These are phyloP conservation scores for Coriaria nepalensis DNA, from an alignment of 306 rosid genomes.

Conservation along the genomic window DNA sequence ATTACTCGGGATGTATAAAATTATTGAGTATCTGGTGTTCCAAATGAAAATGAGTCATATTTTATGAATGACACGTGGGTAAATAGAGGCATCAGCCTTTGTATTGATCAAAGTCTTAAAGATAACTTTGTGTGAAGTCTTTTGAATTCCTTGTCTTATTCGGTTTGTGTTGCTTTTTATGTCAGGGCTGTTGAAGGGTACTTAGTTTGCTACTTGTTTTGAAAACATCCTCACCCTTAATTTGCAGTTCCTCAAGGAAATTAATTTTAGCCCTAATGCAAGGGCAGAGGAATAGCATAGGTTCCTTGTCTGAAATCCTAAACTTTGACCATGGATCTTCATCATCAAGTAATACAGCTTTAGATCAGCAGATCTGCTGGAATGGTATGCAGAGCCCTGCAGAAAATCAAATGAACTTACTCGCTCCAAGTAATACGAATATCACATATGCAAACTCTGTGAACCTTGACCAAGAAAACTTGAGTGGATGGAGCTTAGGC, in stretches of 20 bases:
- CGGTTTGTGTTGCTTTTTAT: slow-evolving; percentile 1
- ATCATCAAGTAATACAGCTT: slow-evolving; percentile 32
- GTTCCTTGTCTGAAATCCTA: slow-evolving; percentile 65
- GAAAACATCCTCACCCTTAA: slow-evolving; percentile 10
- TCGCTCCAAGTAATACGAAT: slow-evolving; percentile 44
- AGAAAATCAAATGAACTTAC: slow-evolving; percentile 39
- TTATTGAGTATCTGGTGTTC: no score
- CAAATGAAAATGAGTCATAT: no score
- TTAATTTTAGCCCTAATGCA: slow-evolving; percentile 52
- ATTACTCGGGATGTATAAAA: no score
- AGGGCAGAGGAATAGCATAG: slow-evolving; percentile 84
- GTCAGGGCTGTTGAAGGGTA: slow-evolving; percentile 27
- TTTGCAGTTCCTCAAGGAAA: slow-evolving; percentile 10
- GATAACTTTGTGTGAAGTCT: no score
- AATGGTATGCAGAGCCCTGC: slow-evolving; percentile 41
- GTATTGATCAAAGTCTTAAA: no score
- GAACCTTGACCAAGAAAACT: slow-evolving; percentile 48
- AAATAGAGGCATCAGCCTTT: no score
- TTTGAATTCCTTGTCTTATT: no score
- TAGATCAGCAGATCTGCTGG: slow-evolving; percentile 65
- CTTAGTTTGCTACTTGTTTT: slow-evolving; percentile 15
- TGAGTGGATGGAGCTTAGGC: slow-evolving; percentile 72
- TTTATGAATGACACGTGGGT: no score
- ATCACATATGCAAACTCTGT: slow-evolving; percentile 37
- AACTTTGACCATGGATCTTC: slow-evolving; percentile 78